Conservation (phyloP, 2,329 filamentous ascomycete species). For the Pyrenophora graminea region DNA sequence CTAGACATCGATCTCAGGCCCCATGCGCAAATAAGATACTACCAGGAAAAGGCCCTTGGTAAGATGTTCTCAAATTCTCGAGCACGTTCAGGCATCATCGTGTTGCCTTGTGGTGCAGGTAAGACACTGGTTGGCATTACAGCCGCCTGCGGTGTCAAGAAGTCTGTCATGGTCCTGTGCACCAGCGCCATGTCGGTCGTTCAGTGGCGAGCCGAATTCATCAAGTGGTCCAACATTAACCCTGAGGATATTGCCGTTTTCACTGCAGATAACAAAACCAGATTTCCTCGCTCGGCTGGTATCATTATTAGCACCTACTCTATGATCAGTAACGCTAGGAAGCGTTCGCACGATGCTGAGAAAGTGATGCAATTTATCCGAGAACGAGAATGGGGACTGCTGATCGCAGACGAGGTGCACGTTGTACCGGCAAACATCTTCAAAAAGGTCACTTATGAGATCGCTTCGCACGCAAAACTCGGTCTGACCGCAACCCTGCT, state of each 20-base stretch:
- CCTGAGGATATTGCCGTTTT: conserved; percentile 93
- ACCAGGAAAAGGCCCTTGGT: conserved; percentile 95
- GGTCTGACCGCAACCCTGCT: conserved; percentile 92
- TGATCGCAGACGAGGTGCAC: conserved; percentile 97
- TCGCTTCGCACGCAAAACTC: conserved; percentile 94
- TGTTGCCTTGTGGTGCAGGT: conserved; percentile 92
- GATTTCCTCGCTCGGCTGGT: conserved; percentile 85
- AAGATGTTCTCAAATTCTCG: conserved; percentile 99
- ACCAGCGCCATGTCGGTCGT: conserved; percentile 98
- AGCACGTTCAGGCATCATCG: conserved; percentile 96
- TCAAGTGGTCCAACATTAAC: conserved; percentile 99
- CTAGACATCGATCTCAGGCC: conserved; percentile 92
- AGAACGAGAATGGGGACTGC: conserved; percentile 90
- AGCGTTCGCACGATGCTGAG: conserved; percentile 86
- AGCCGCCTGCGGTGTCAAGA: conserved; percentile 96
- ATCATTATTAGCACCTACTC: conserved; percentile 98
- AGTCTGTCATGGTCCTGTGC: conserved; percentile 91
- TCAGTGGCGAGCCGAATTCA: conserved; percentile 94
- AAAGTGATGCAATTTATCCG: conserved; percentile 98
- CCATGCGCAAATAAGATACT: conserved; percentile 85
- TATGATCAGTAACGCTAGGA: conserved; percentile 93
- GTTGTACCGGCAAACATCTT: conserved; percentile 98
- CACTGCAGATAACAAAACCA: conserved; percentile 87
- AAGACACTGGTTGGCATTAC: conserved; percentile 99
- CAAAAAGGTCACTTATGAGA: conserved; percentile 86